Evolutionary conservation across 345 rosid species (phyloP), one percentile per base, ranked within the genome.

Genomic region (Linum usitatissimum): DNA sequence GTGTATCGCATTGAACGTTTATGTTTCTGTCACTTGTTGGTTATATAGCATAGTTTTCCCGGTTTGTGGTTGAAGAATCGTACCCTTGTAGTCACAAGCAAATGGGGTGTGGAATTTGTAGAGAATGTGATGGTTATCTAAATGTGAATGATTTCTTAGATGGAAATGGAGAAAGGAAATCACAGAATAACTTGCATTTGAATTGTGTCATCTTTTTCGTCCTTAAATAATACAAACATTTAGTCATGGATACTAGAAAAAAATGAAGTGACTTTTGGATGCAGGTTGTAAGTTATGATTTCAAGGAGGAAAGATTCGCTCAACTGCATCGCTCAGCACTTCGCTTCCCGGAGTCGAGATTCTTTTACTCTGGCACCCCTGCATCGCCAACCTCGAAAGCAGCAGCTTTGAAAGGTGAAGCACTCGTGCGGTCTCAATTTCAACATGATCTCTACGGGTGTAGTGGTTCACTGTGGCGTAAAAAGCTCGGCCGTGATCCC

Each of bases 261-360:
- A n/a, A n/a, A n/a, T n/a, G n/a, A n/a, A n/a, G n/a, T n/a, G n/a
- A n/a, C n/a, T 4, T 66, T 51, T 61, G 53, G 17, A 55, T 20
- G 56, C 72, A 89, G 98, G 94, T 92, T 68, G 95, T 92, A 57
- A 92, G 98, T 63, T 92, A 89, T 69, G 96, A 92, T 67, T 92
- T 89, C 77, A 92, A 92, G 70, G 84, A 81, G 74, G 90, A 81
- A 65, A 85, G 98, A 55, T 92, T 92, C 63, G 77, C 88, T 5
- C 79, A 83, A 57, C 71, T 89, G 71, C 97, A 89, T 73, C 90
- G 98, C 17, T 68, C 84, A 39, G 94, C 97, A 6, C 81, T 92
- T 55, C 79, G 84, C 23, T 92, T 92, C 71, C 98, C 97, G 0
- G 88, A 83, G 59, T 79, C 84, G 0, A 84, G 90, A 57, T 89